phyloP scores from a whole-genome alignment of 306 rosid species.

The Spatholobus suberectus region DNA sequence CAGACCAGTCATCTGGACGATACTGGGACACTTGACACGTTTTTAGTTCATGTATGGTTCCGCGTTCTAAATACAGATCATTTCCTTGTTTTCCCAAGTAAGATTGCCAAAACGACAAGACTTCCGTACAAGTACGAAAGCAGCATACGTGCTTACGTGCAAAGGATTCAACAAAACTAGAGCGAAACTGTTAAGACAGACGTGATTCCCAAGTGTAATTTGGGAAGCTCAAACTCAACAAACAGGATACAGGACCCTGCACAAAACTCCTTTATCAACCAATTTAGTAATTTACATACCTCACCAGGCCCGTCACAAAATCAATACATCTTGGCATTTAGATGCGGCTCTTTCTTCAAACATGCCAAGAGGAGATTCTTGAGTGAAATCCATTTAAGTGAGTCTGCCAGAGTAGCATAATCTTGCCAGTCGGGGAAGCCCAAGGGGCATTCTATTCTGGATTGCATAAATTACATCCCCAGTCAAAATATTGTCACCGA shows the following conservation, averaged over 20 bases:
- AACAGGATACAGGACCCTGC: constrained; percentile 26
- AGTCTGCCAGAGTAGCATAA: constrained; percentile 33
- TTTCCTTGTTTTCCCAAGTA: constrained; percentile 6
- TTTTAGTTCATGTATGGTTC: not conserved
- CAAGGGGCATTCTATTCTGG: constrained; percentile 22
- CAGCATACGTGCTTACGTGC: constrained; percentile 36
- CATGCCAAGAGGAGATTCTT: constrained; percentile 35
- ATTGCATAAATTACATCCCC: constrained; percentile 35
- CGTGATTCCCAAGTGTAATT: constrained; percentile 13
- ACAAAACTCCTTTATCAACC: constrained; percentile 33
- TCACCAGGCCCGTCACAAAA: constrained; percentile 39
- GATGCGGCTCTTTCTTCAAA: constrained; percentile 21
- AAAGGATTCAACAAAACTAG: constrained; percentile 22
- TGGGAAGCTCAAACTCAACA: constrained; percentile 44
- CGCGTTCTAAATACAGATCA: constrained; percentile 37
- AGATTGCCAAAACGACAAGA: constrained; percentile 27
- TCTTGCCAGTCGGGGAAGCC: constrained; percentile 23
- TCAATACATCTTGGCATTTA: constrained; percentile 41
- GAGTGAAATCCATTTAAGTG: constrained; percentile 13
- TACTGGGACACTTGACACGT: not conserved
- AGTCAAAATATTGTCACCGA: constrained; percentile 11
- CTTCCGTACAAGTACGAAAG: constrained; percentile 12
- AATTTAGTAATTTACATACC: constrained; percentile 42
- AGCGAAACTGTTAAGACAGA: constrained; percentile 16
- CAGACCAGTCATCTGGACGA: constrained; percentile 7